Evolutionary conservation across 2,329 filamentous ascomycete genomes (phyloP).

Genomic region (Phaeophleospora eucalypticola): DNA sequence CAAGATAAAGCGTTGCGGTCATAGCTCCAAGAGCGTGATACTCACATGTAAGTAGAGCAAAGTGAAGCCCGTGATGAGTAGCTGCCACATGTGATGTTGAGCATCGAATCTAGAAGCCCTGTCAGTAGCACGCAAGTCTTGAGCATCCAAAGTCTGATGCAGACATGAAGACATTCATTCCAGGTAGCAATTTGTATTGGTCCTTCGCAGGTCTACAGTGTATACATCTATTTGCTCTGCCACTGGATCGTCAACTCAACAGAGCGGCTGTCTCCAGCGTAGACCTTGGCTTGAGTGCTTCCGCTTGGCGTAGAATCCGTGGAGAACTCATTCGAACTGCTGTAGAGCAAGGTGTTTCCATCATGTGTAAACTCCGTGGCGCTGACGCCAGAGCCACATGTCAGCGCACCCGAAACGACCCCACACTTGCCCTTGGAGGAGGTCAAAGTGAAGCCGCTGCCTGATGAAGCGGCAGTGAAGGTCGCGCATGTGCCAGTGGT

Average conservation of each 20-base stretch:
- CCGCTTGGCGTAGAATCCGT: conserved; percentile 42
- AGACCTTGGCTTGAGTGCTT: conserved; percentile 43
- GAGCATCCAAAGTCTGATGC: not conserved
- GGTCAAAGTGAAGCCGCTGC: conserved; percentile 52
- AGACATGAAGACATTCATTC: no score
- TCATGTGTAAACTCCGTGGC: conserved; percentile 40
- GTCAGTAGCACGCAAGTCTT: not conserved
- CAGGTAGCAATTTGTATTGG: not conserved
- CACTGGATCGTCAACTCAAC: conserved; percentile 36
- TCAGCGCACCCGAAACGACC: conserved; percentile 51
- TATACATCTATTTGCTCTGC: conserved; percentile 30
- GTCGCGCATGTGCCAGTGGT: conserved; percentile 63
- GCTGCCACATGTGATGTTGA: not conserved
- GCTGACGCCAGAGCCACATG: conserved; percentile 50
- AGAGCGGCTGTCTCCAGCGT: conserved; percentile 31
- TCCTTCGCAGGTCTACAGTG: not conserved
- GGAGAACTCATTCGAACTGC: conserved; percentile 40
- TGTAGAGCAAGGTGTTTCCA: conserved; percentile 36
- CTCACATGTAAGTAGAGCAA: not conserved
- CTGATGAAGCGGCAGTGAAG: conserved; percentile 50
- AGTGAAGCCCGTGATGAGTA: not conserved
- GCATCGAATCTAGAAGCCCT: no score
- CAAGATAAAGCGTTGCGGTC: not conserved
- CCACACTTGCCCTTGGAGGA: conserved; percentile 59
- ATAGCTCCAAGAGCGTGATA: not conserved